Percentiles rank a stretch among this genome's conserved stretches.
Evolutionary conservation across 257 asterid genomes (phyloP).

Genomic region (Solanum ossicruentum): DNA sequence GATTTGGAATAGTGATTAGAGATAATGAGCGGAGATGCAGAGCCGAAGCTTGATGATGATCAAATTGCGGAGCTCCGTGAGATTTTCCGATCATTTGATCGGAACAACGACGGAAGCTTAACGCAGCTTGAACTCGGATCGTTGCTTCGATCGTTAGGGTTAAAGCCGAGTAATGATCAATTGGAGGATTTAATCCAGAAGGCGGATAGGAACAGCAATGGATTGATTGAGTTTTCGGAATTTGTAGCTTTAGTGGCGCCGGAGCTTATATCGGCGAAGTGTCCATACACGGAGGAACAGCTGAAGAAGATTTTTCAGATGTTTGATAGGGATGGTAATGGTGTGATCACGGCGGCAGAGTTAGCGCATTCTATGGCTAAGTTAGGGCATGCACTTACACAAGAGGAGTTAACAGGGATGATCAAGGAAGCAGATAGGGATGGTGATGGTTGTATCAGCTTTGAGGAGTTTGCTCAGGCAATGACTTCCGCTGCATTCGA

Average conservation of each 20-base stretch:
- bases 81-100: conserved; percentile 57
- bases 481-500: conserved; percentile 67
- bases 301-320: conserved; percentile 44
- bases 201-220: conserved; percentile 56
- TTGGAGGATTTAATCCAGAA: conserved; percentile 51
- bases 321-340: conserved; percentile 66
- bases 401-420: conserved; percentile 67
- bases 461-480: conserved; percentile 60
- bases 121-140: conserved; percentile 71
- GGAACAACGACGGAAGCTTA: conserved; percentile 65
- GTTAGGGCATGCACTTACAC: conserved; percentile 62
- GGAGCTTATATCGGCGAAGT: conserved; percentile 49
- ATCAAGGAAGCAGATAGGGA: conserved; percentile 58
- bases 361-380: conserved; percentile 74
- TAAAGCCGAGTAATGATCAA: conserved; percentile 61
- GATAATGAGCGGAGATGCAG: conserved; percentile 25
- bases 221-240: conserved; percentile 69
- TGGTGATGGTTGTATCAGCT: conserved; percentile 64
- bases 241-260: conserved; percentile 70
- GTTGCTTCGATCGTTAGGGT: conserved; percentile 47
- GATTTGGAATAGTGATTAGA: not conserved
- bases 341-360: conserved; percentile 57
- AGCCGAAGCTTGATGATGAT: conserved; percentile 41
- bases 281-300: conserved; percentile 68
- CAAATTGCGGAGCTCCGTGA: conserved; percentile 63